Evolutionary conservation across 495 filamentous ascomycete species (phyloP).

Genomic region (Hypoxylon cercidicola): DNA sequence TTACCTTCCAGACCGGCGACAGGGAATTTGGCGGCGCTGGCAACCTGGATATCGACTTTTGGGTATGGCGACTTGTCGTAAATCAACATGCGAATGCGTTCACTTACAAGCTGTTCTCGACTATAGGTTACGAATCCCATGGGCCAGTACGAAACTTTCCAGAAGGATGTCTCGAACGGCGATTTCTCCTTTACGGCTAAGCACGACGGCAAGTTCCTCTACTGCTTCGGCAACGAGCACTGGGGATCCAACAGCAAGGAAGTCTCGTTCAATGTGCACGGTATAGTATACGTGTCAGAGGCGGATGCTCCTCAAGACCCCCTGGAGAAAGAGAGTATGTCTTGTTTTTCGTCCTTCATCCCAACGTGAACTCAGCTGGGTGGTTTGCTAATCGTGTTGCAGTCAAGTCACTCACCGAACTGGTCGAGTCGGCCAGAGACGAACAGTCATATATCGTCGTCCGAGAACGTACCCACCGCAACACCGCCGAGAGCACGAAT

Average conservation of each 20-base stretch:
- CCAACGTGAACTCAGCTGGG: constrained; percentile 11
- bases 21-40: constrained; percentile 94
- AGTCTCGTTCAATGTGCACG: constrained; percentile 98
- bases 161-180: constrained; percentile 83
- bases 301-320: constrained; percentile 85
- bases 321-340: constrained; percentile 84
- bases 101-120: constrained; percentile 33
- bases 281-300: constrained; percentile 96
- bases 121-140: constrained; percentile 84
- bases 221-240: constrained; percentile 99
- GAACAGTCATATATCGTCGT: constrained; percentile 98
- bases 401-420: constrained; percentile 87
- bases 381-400: constrained; percentile 18
- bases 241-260: constrained; percentile 94
- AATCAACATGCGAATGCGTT: constrained; percentile 1
- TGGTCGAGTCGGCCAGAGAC: constrained; percentile 91
- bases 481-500: constrained; percentile 99
- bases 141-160: constrained; percentile 76
- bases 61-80: constrained; percentile 69
- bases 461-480: constrained; percentile 93
- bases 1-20: constrained; percentile 98
- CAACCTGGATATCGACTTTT: constrained; percentile 97
- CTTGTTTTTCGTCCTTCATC: not conserved
- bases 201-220: constrained; percentile 86
- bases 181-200: constrained; percentile 91